phyloP scores from a whole-genome alignment of 2,329 filamentous ascomycete species.

The Cytospora schulzeri region DNA sequence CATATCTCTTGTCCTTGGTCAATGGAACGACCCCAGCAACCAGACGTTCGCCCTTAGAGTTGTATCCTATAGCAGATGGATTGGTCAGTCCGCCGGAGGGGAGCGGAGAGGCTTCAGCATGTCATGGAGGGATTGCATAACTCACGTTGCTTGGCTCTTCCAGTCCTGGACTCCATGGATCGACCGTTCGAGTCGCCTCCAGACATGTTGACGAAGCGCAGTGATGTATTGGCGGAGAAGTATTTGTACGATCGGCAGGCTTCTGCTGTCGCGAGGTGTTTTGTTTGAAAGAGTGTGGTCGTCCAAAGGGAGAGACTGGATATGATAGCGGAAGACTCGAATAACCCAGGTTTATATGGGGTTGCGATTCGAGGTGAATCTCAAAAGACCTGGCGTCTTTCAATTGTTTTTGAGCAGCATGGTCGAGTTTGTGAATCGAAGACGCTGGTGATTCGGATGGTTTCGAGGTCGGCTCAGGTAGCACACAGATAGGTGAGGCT shows the following conservation, averaged over 20 bases:
- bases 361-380: conserved; percentile 23
- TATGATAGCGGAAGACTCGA: neutral
- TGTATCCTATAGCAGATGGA: conserved; percentile 70
- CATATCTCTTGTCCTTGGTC: conserved; percentile 80
- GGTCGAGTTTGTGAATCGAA: conserved; percentile 21
- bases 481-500: neutral
- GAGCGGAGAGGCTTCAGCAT: conserved; percentile 17
- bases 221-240: conserved; percentile 29
- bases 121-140: conserved; percentile 39
- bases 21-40: conserved; percentile 94
- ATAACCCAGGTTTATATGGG: conserved; percentile 10
- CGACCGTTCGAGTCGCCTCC: conserved; percentile 41
- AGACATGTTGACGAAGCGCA: conserved; percentile 22
- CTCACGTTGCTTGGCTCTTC: conserved; percentile 81
- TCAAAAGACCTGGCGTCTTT: conserved; percentile 28
- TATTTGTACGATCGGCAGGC: conserved; percentile 6
- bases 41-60: conserved; percentile 85
- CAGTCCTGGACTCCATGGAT: conserved; percentile 73
- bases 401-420: conserved; percentile 29
- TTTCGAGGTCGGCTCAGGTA: conserved; percentile 7
- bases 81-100: conserved; percentile 41
- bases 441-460: conserved; percentile 16
- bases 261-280: neutral
- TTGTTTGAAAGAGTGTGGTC: conserved; percentile 9
- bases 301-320: conserved; percentile 8